Base-by-base conservation (phyloP, 768 basidiomycete species). In the Podaxis mareebaensis region DNA sequence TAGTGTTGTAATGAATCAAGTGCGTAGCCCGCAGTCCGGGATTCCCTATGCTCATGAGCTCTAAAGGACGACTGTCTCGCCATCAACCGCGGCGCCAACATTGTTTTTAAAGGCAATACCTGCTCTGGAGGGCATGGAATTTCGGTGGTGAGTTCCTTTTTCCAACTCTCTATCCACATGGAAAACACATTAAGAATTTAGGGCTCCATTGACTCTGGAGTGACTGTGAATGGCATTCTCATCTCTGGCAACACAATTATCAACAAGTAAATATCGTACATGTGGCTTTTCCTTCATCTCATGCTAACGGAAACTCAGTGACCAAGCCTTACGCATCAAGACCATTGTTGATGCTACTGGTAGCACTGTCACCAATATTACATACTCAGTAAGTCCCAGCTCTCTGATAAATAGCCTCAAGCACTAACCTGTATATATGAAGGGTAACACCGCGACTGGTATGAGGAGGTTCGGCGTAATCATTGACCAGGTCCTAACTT, bases 61-160 rank as follows among this genome's bases (percentile, higher is more conserved):
- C 28, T 20, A 20, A 39, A 74, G 80, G 86, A 90, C 63, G 88
- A 90, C 67, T 90, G 87, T 69, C 73, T 90, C 26, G 85, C 89
- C 20, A 78, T 81, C 58, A 79, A 79, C 63, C 73, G 70, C 58
- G 79, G 79, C 3, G 63, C 74, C 5, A 82, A 81, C 65, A 82
- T 85, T 51, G 42, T 74, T 26, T 78, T 89, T 74, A 73, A 74
- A 59, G 69, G 81, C 26, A 87, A 88, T 70, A 75, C 74, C 24
- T 90, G 89, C 73, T 72, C 74, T 2, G 78, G 79, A 28, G 88
- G 89, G 3, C 89, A 91, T 54, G 88, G 89, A 30, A 83, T 88
- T 64, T 87, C 85, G 3, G 78, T 90, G 28, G 89, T 89, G 56
- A 77, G 83, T 22, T 44, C 26, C 22, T 49, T 10, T n/a, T 11